These are phyloP conservation scores for Arthrobotrys megalospora DNA, from an alignment of 2,329 filamentous ascomycete genomes.

Conservation along the genomic window DNA sequence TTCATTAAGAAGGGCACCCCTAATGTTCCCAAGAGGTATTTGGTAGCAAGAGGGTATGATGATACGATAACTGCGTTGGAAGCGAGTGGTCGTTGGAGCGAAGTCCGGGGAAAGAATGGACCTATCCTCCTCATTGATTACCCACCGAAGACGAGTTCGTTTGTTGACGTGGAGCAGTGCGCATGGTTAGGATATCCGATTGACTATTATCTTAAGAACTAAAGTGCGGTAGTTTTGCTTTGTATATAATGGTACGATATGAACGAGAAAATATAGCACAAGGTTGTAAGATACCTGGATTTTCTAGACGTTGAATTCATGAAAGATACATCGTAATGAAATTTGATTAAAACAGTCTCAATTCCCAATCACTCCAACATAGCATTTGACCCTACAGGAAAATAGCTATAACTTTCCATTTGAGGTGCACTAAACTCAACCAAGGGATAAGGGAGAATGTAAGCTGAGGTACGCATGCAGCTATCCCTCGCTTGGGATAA, in stretches of 20 bases:
- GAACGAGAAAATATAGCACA: no score
- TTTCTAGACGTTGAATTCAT: no score
- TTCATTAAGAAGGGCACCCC: slow-evolving; percentile 72
- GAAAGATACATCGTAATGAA: no score
- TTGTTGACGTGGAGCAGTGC: slow-evolving; percentile 72
- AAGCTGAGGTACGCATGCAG: no score
- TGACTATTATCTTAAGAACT: slow-evolving; percentile 67
- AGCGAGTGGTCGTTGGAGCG: slow-evolving; percentile 67
- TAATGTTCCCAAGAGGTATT: slow-evolving; percentile 70
- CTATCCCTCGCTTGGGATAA: no score
- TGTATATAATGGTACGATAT: neutral
- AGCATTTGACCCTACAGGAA: no score
- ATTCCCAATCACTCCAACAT: no score
- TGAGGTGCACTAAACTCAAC: no score
- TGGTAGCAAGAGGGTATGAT: slow-evolving; percentile 70
- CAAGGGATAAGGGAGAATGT: no score
- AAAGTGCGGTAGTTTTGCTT: neutral
- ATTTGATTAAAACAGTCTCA: no score
- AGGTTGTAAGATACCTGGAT: no score
- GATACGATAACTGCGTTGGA: slow-evolving; percentile 68
- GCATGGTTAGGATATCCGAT: slow-evolving; percentile 69
- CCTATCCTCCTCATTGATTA: slow-evolving; percentile 70
- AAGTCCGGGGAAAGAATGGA: slow-evolving; percentile 67
- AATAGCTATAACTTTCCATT: no score
- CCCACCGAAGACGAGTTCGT: slow-evolving; percentile 68